Percentiles rank a stretch among this genome's conserved stretches.
phyloP scores from a whole-genome alignment of 371 early-diverging fungal species.

The Thermomucor indicae-seudaticae region DNA sequence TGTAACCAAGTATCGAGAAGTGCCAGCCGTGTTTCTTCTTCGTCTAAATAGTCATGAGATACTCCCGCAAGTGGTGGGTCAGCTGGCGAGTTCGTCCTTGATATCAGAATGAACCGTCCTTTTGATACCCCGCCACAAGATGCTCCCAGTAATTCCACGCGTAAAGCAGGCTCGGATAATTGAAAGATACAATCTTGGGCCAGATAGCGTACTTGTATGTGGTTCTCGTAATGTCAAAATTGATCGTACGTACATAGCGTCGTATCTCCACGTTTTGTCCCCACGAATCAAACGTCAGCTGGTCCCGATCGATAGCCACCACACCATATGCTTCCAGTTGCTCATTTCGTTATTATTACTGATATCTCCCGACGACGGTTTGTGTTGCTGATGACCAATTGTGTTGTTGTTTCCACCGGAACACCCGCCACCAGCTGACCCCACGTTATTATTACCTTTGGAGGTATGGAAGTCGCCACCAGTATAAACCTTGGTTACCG shows the following conservation, averaged over 20 bases:
- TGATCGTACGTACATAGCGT: slow-evolving; percentile 75
- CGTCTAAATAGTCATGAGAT: slow-evolving; percentile 62
- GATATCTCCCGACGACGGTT: neutral
- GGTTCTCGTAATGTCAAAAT: slow-evolving; percentile 56
- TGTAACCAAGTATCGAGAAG: slow-evolving; percentile 86
- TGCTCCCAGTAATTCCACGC: slow-evolving; percentile 95
- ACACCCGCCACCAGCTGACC: neutral
- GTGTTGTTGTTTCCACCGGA: slow-evolving; percentile 1
- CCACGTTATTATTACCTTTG: no score
- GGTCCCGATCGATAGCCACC: slow-evolving; percentile 80
- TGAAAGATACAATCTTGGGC: slow-evolving; percentile 63
- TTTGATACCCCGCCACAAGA: slow-evolving; percentile 81
- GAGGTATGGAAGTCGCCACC: no score
- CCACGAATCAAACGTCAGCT: slow-evolving; percentile 66
- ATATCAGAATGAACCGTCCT: slow-evolving; percentile 87
- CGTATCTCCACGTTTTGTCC: slow-evolving; percentile 83
- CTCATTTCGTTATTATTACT: slow-evolving; percentile 20
- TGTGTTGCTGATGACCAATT: slow-evolving; percentile 2
- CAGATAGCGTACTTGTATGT: slow-evolving; percentile 85
- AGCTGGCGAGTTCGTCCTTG: slow-evolving; percentile 64
- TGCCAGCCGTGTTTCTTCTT: slow-evolving; percentile 87
- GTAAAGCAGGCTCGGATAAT: slow-evolving; percentile 74
- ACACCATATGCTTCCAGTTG: slow-evolving; percentile 48
- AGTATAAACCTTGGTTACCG: slow-evolving; percentile 9
- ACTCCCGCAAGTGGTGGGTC: slow-evolving; percentile 19